These are phyloP conservation scores for Cercospora brassicicola DNA, from an alignment of 2,329 filamentous ascomycete species.

Conservation along the genomic window DNA sequence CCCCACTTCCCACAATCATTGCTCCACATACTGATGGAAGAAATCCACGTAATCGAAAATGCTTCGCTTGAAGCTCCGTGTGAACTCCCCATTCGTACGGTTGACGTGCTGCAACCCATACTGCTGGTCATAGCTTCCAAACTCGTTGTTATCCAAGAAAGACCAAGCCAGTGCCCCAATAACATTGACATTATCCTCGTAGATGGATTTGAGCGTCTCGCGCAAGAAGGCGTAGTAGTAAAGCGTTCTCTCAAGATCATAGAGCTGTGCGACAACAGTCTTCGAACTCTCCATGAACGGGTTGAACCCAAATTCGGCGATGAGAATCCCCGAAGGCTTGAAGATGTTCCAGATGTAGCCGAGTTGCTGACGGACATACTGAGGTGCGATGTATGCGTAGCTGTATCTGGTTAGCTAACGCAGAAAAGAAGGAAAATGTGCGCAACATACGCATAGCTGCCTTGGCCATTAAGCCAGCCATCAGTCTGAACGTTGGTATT, in stretches of 20 bases:
- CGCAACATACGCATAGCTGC: conserved; percentile 16
- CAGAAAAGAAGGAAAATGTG: not conserved
- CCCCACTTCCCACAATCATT: not conserved
- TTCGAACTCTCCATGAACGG: conserved; percentile 49
- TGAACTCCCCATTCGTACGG: conserved; percentile 39
- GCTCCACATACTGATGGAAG: conserved; percentile 35
- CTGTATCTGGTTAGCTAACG: not conserved
- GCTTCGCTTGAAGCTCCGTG: conserved; percentile 42
- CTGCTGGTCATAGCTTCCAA: conserved; percentile 35
- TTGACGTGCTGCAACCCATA: conserved; percentile 46
- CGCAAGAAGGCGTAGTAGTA: conserved; percentile 41
- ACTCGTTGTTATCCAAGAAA: conserved; percentile 42
- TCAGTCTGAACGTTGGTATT: conserved; percentile 28
- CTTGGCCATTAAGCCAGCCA: conserved; percentile 31
- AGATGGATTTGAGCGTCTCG: conserved; percentile 38
- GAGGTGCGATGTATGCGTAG: conserved; percentile 55
- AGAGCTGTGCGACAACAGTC: conserved; percentile 51
- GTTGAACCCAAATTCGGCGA: conserved; percentile 43
- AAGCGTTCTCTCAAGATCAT: conserved; percentile 34
- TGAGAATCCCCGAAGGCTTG: conserved; percentile 44
- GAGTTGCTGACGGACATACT: conserved; percentile 58
- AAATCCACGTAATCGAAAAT: conserved; percentile 43
- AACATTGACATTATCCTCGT: conserved; percentile 41
- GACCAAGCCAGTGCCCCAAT: conserved; percentile 41
- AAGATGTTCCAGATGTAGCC: conserved; percentile 63